Conservation (phyloP, 1,284 basidiomycete species). For the Melampsora medusae region DNA sequence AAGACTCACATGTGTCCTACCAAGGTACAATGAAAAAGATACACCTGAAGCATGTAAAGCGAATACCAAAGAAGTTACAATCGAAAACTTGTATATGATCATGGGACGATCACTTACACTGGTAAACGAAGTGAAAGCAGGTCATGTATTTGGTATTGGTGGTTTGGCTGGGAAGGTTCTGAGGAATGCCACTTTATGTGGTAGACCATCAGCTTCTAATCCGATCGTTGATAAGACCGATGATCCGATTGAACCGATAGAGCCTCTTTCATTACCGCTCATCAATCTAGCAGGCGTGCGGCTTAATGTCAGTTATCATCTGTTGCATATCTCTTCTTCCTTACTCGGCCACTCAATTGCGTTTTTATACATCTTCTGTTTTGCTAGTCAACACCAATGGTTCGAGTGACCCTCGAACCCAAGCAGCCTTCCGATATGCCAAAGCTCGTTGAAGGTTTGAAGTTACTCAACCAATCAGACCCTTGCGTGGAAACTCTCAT, state of each 20-base stretch:
- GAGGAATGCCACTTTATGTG: slow-evolving; percentile 86
- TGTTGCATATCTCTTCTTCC: neutral
- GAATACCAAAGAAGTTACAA: slow-evolving; percentile 65
- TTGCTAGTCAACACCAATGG: slow-evolving; percentile 50
- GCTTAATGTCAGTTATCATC: slow-evolving; percentile 62
- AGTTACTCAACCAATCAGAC: slow-evolving; percentile 88
- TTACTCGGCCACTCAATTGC: neutral
- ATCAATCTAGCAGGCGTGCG: slow-evolving; percentile 79
- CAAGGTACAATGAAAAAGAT: slow-evolving; percentile 77
- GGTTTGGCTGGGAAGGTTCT: slow-evolving; percentile 87
- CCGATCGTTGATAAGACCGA: slow-evolving; percentile 51
- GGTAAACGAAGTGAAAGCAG: slow-evolving; percentile 81
- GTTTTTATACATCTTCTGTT: neutral
- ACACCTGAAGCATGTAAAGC: slow-evolving; percentile 65
- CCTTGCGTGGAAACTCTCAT: slow-evolving; percentile 96
- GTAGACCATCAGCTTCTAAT: slow-evolving; percentile 58
- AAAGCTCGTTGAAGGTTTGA: slow-evolving; percentile 81
- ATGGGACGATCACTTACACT: slow-evolving; percentile 92
- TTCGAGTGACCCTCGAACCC: slow-evolving; percentile 48
- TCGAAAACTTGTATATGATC: slow-evolving; percentile 87
- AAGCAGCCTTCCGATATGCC: slow-evolving; percentile 72
- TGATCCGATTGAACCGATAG: slow-evolving; percentile 40
- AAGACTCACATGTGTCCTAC: slow-evolving; percentile 72
- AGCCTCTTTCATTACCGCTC: slow-evolving; percentile 60
- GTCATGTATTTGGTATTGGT: slow-evolving; percentile 89